Evolutionary conservation across 2,329 filamentous ascomycete species (phyloP), one percentile per base, ranked within the genome.

Genomic region (Pestalotiopsis sp.): DNA sequence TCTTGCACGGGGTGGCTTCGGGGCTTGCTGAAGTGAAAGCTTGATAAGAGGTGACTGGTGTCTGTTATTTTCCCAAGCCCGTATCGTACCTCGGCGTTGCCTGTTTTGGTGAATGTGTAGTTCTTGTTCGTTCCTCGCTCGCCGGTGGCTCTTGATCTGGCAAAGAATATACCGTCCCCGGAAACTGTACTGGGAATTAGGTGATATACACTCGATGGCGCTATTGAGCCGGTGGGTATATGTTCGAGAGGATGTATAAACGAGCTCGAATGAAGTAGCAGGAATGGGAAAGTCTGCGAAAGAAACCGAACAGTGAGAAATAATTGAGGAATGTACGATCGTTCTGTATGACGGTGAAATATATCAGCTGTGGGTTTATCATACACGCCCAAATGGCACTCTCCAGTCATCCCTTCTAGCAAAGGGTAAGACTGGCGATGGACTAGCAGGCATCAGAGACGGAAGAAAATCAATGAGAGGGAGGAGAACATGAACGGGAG

Each of bases 281-380:
- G 63, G 45, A 9, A 20, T 39, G 17, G 25, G 38, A 39, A 62
- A 62, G n/a, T 11, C 27, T 20, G 59, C 13, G 4, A 27, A 62
- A 13, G 4, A 36, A 41, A n/a, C 31, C 38, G 14, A 39, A 17
- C 13, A 62, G 14, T 4, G 14, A 36, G 31, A 73, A 71, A 70
- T 68, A 27, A 20, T 64, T 20, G 36, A 62, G 59, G 71, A 72
- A 74, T 74, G 62, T 59, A 69, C 65, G 66, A 49, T 60, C 71
- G 71, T 67, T 75, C 75, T 76, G 72, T 76, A 76, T 72, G 72
- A 71, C 66, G 64, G 65, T 64, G 52, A 65, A 68, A 67, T 69
- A 61, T 71, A 68, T 70, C 71, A 69, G 71, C 70, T 64, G 39
- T 66, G 45, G 17, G 14, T 52, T 23, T 4, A n/a, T 62, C 39